Evolutionary conservation across 2,329 filamentous ascomycete species (phyloP).

Genomic region (Akanthomyces lecanii): DNA sequence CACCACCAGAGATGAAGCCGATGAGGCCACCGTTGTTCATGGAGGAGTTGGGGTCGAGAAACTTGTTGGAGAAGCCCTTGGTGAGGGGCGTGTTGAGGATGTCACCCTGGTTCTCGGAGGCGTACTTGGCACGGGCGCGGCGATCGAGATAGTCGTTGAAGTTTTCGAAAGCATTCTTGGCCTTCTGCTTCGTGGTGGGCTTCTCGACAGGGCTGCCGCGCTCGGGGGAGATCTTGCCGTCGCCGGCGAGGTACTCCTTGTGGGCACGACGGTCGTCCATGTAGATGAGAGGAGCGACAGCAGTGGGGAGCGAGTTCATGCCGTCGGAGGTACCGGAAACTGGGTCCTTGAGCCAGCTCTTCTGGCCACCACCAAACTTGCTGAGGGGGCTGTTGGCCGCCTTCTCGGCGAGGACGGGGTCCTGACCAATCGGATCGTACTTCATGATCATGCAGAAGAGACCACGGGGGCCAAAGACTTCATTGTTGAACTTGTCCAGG

Average conservation of each 20-base stretch:
- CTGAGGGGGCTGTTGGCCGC: not conserved
- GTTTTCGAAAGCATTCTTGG: conserved; percentile 17
- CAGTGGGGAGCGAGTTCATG: conserved; percentile 12
- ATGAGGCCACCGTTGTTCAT: conserved; percentile 19
- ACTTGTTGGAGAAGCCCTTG: conserved; percentile 28
- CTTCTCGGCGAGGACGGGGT: conserved; percentile 2
- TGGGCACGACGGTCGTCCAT: conserved; percentile 17
- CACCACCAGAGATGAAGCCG: conserved; percentile 17
- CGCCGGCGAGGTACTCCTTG: conserved; percentile 14
- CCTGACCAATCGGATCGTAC: conserved; percentile 17
- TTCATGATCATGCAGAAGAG: conserved; percentile 20
- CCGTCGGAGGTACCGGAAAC: conserved; percentile 16
- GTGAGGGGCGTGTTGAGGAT: conserved; percentile 17
- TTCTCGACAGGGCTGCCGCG: not conserved
- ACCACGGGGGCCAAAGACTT: conserved; percentile 17
- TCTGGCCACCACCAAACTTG: conserved; percentile 8
- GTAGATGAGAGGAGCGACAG: conserved; percentile 17
- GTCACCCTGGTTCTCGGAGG: conserved; percentile 17
- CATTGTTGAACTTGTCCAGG: conserved; percentile 18
- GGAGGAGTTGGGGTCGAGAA: conserved; percentile 24
- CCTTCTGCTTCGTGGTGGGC: conserved; percentile 13
- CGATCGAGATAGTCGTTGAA: conserved; percentile 19
- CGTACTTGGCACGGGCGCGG: conserved; percentile 17
- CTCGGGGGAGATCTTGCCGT: conserved; percentile 5
- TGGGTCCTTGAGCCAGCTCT: conserved; percentile 14